A percentile compares a stretch with the other conserved stretches of the same genome.
Conservation (phyloP, 192 early-diverging fungal genomes). For the Backusella parvicylindrica region DNA sequence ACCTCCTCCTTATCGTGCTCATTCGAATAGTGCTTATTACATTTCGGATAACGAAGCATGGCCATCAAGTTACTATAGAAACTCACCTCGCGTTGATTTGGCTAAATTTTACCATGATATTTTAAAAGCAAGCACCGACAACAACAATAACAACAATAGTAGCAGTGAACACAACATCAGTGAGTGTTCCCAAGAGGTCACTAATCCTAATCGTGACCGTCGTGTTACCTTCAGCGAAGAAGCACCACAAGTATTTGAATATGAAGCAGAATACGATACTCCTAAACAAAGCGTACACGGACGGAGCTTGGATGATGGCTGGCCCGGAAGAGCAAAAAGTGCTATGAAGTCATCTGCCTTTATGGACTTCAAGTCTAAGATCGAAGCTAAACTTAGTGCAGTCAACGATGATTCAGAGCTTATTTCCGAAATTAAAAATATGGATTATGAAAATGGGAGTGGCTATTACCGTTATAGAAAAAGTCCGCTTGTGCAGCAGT, state of each 20-base stretch:
- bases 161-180: background rate
- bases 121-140: background rate
- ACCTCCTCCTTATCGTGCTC: background rate
- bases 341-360: slow-evolving; percentile 8
- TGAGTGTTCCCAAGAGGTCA: background rate
- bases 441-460: background rate
- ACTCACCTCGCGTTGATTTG: slow-evolving; percentile 4
- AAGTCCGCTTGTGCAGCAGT: background rate
- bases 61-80: slow-evolving; percentile 6
- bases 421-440: background rate
- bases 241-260: slow-evolving; percentile 9
- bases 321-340: slow-evolving; percentile 6
- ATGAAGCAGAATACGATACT: slow-evolving; percentile 12
- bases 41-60: background rate
- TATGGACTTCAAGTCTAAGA: slow-evolving; percentile 15
- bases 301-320: background rate
- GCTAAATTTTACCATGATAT: slow-evolving; percentile 9
- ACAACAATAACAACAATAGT: background rate
- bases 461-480: slow-evolving; percentile 13
- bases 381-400: slow-evolving; percentile 14
- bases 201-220: background rate
- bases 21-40: background rate
- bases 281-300: background rate
- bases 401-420: background rate
- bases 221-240: slow-evolving; percentile 4